Evolutionary conservation across 257 asterid genomes (phyloP), one percentile per base, ranked within the genome.

Genomic region (Henckelia pumila): DNA sequence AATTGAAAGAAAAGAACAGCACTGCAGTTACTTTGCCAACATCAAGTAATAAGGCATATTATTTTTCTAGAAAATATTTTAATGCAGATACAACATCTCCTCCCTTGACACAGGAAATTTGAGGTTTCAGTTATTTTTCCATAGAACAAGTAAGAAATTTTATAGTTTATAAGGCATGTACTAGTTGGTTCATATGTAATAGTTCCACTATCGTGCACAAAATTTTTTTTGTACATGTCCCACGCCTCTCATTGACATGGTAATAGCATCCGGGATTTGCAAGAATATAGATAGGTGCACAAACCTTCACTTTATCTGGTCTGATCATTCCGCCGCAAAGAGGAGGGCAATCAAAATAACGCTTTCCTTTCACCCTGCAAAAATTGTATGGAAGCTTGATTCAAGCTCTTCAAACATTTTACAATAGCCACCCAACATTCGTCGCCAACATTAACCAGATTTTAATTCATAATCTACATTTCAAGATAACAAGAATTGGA

Each of bases 281-380:
- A 63, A 20, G 5, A 60, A 25, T 16, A 33, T 50, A 19, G 28
- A 8, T 35, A 19, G 56, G 40, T 50, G 64, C 68, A 80, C 86
- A 53, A 69, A 86, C 98, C 96, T 88, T 81, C 33, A 93, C 95
- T 88, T 86, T 93, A 80, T 93, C 97, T 50, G 95, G 97, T 76
- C 95, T 86, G 71, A 88, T 92, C 81, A 93, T 86, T 65, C 82
- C 95, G 50, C 99, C 99, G 75, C 89, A 86, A 67, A 81, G 92
- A 60, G 89, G 95, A 63, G 95, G 95, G 76, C 95, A 88, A 11
- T 86, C 86, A 76, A 93, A 93, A 76, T 93, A 93, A 14, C 95
- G 91, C 71, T 81, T 82, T 53, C 99, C 97, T 81, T 90, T 93
- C 62, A 86, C 92, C 90, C 98, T 89, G 80, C 25, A 68, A 68